Base-by-base conservation (phyloP, 2,329 filamentous ascomycete genomes). In the Verticillium alfalfae region DNA sequence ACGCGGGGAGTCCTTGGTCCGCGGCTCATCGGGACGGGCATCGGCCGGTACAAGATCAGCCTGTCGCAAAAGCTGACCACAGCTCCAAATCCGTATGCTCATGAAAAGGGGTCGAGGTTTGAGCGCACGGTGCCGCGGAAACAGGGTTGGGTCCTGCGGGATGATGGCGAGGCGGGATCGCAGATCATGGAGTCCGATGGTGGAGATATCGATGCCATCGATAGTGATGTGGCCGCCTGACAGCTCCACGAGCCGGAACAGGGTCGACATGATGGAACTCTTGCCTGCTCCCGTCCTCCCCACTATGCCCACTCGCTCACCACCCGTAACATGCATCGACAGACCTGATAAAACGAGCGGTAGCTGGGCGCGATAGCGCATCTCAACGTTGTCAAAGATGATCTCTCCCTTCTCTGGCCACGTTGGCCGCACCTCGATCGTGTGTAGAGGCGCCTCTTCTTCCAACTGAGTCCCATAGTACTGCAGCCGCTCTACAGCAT, bases 321-420 rank as follows among this genome's bases (percentile, higher is more conserved):
- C 91, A 8, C 89, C 88, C 26, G 77, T 76, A 54, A 95, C 85
- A 67, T 91, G 87, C 81, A 95, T 90, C 63, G 78, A 82, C 12
- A 95, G 76, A 0, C 88, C 88, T 57, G 85, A 83, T 3, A 94
- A 81, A 0, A 93, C 91, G 57, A 93, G 82, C 0, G 91, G 91
- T 0, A 94, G 79, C 1, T 86, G 85, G 8, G 79, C 79, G 13
- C 91, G 86, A 72, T 94, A 94, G 16, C 90, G 85, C 91, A 94
- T 93, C 73, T 91, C 79, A 56, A 92, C 89, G 57, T 90, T 79
- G 62, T 88, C 81, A 71, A 94, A 93, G 26, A 87, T 71, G 65
- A 94, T 93, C 71, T 93, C 90, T 34, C 94, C 95, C 67, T 86
- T 86, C 69, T 96, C 88, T 0, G 95, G 95, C 95, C 95, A 99